Evolutionary conservation across 2,329 filamentous ascomycete species (phyloP).

Genomic region (Penicillium sp.): DNA sequence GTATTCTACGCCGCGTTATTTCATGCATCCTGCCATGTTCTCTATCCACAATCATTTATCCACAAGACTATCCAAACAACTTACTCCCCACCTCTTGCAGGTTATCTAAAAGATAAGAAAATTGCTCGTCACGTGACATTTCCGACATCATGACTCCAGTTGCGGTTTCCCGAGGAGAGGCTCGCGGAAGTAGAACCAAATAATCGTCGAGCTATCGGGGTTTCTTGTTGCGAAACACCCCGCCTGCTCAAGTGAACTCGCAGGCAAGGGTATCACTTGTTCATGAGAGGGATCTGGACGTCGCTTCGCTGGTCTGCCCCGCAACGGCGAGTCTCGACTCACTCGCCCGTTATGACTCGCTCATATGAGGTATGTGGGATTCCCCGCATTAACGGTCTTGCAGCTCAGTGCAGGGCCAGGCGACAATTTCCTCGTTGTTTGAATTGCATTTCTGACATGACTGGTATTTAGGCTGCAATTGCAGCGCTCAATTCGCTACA

Average conservation of each 20-base stretch:
- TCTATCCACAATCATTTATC: background rate
- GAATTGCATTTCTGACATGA: slow-evolving; percentile 15
- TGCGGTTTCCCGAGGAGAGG: slow-evolving; percentile 28
- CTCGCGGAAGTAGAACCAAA: slow-evolving; percentile 13
- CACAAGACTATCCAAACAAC: background rate
- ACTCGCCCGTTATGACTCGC: slow-evolving; percentile 39
- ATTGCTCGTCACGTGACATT: slow-evolving; percentile 25
- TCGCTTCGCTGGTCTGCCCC: slow-evolving; percentile 21
- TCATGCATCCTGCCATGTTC: background rate
- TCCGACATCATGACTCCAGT: slow-evolving; percentile 8
- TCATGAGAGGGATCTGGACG: slow-evolving; percentile 33
- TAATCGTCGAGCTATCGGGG: slow-evolving; percentile 22
- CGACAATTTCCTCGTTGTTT: background rate
- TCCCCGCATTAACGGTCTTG: background rate
- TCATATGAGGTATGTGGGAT: slow-evolving; percentile 40
- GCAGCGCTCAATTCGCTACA: slow-evolving; percentile 73
- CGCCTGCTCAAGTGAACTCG: slow-evolving; percentile 18
- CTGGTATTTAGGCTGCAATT: slow-evolving; percentile 63
- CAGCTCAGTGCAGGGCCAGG: background rate
- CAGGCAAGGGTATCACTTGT: slow-evolving; percentile 23
- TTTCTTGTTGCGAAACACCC: slow-evolving; percentile 16
- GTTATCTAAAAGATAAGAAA: background rate
- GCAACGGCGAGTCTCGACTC: slow-evolving; percentile 34
- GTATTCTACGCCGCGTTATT: too few relatives aligned
- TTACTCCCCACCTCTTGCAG: background rate